phyloP scores from a whole-genome alignment of 805 yeast species.

The Hanseniaspora jakobsenii region DNA sequence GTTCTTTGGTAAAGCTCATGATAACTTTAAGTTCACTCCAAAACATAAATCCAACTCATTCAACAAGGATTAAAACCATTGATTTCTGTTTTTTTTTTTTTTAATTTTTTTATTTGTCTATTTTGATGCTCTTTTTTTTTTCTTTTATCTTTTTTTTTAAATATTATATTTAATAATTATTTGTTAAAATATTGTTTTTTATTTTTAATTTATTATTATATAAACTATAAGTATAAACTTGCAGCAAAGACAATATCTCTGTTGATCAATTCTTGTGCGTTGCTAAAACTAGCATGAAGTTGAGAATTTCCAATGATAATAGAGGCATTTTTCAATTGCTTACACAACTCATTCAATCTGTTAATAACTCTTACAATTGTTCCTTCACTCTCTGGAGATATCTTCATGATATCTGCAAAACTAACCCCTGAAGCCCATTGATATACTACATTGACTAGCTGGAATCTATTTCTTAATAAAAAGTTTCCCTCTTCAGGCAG shows the following conservation, averaged over 20 bases:
- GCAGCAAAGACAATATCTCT: constrained; percentile 97
- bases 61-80: constrained; percentile 2
- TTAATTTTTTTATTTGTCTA: neutral
- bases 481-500: constrained; percentile 81
- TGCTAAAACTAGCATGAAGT: constrained; percentile 78
- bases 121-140: no score
- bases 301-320: constrained; percentile 85
- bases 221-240: constrained; percentile 75
- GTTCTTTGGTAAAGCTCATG: constrained; percentile 82
- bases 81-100: neutral
- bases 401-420: constrained; percentile 79
- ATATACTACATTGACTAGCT: constrained; percentile 82
- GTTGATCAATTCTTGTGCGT: constrained; percentile 88
- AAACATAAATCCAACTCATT: constrained; percentile 88
- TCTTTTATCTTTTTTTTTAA: neutral
- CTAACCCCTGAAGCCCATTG: constrained; percentile 97
- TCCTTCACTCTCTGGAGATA: constrained; percentile 88
- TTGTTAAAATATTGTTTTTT: no score
- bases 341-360: constrained; percentile 84
- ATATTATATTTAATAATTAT: constrained; percentile 1
- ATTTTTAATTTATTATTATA: no score
- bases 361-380: constrained; percentile 93
- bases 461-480: constrained; percentile 72
- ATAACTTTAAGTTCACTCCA: constrained; percentile 67
- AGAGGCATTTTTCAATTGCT: constrained; percentile 89